A percentile compares a stretch with the other conserved stretches of the same genome.
Conservation (phyloP, 352 stramenopile genomes). For the Pythium aristosporum region DNA sequence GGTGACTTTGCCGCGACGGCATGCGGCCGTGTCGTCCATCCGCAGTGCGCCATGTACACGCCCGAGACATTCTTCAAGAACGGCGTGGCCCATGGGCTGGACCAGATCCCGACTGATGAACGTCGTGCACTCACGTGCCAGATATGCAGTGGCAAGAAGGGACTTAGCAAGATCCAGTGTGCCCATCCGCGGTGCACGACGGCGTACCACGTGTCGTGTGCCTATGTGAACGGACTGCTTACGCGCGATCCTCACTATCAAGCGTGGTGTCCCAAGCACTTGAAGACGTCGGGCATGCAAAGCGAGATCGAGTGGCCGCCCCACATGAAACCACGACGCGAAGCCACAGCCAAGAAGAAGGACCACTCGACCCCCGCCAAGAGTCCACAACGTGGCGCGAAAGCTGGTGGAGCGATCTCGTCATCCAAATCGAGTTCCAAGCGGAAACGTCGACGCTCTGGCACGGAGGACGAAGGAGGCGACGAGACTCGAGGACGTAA, state of each 20-base stretch:
- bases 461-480: conserved; percentile 3
- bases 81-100: conserved; percentile 58
- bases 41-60: conserved; percentile 82
- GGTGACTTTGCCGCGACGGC: conserved; percentile 76
- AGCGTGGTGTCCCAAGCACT: conserved; percentile 73
- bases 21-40: conserved; percentile 60
- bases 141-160: conserved; percentile 60
- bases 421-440: conserved; percentile 54
- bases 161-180: conserved; percentile 84
- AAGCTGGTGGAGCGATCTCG: conserved; percentile 28
- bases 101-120: conserved; percentile 46
- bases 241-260: conserved; percentile 65
- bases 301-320: conserved; percentile 61
- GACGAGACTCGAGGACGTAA: conserved; percentile 8
- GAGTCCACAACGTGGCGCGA: conserved; percentile 28
- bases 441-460: conserved; percentile 37
- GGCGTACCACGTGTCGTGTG: conserved; percentile 72
- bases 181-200: conserved; percentile 57
- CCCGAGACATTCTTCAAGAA: conserved; percentile 83
- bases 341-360: conserved; percentile 17
- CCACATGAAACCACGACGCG: conserved; percentile 36
- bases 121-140: conserved; percentile 51
- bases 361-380: conserved; percentile 22
- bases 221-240: conserved; percentile 68
- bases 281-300: conserved; percentile 69